Evolutionary conservation across 1,139 yeast genomes (phyloP).

Genomic region (Taphrina betulina): DNA sequence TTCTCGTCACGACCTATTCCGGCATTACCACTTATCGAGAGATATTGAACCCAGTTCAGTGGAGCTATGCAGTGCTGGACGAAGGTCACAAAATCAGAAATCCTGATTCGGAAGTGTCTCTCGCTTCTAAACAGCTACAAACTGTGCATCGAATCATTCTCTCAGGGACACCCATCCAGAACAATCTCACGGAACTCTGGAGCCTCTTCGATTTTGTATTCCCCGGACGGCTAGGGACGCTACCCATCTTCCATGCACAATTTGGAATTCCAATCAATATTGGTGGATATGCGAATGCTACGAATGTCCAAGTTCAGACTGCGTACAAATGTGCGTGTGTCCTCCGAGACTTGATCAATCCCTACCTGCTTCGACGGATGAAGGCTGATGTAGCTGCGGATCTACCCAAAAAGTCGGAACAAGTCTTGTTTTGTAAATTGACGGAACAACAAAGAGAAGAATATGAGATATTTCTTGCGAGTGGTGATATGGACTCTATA

Average conservation of each 20-base stretch:
- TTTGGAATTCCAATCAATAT: constrained; percentile 88
- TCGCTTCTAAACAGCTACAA: constrained; percentile 76
- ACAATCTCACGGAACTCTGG: constrained; percentile 88
- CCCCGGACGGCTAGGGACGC: constrained; percentile 90
- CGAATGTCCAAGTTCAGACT: constrained; percentile 91
- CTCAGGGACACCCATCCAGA: constrained; percentile 96
- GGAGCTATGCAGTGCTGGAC: constrained; percentile 91
- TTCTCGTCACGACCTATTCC: constrained; percentile 85
- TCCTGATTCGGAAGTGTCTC: constrained; percentile 85
- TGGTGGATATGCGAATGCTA: constrained; percentile 99
- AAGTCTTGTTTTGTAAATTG: constrained; percentile 82
- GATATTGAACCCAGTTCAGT: constrained; percentile 61
- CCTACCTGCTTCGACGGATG: constrained; percentile 79
- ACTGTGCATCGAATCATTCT: constrained; percentile 81
- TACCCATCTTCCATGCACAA: constrained; percentile 90
- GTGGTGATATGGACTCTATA: constrained; percentile 73
- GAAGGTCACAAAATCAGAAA: constrained; percentile 97
- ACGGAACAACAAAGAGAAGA: constrained; percentile 72
- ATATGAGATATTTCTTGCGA: constrained; percentile 69
- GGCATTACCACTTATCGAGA: constrained; percentile 79
- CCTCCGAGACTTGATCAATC: constrained; percentile 80
- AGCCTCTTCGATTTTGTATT: constrained; percentile 89
- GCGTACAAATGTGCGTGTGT: constrained; percentile 96
- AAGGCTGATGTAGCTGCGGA: constrained; percentile 97
- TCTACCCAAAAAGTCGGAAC: constrained; percentile 86